Evolutionary conservation across 495 filamentous ascomycete species (phyloP).

Genomic region (Xylaria venustula): DNA sequence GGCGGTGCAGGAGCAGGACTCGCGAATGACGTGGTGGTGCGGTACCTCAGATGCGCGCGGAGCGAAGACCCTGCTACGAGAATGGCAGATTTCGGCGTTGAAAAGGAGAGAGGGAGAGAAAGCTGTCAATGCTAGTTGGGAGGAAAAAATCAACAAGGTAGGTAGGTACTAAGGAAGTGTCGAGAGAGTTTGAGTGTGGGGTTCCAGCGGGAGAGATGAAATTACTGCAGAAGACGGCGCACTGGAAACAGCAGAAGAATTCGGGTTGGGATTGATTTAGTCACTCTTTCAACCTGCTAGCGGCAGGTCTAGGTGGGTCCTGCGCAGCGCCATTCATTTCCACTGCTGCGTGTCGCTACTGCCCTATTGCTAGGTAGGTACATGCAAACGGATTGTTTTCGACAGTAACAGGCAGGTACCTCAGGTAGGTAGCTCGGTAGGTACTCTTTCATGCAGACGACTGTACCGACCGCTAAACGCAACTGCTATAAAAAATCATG

Average conservation of each 20-base stretch:
- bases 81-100: not conserved
- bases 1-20: too few relatives aligned
- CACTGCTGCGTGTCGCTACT: too few relatives aligned
- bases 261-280: slow-evolving; percentile 23
- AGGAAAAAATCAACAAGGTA: too few relatives aligned
- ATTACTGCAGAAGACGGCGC: slow-evolving; percentile 20
- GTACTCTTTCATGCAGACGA: too few relatives aligned
- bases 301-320: slow-evolving; percentile 12
- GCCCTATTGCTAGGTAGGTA: too few relatives aligned
- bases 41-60: not conserved
- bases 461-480: too few relatives aligned
- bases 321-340: not conserved
- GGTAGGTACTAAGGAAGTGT: too few relatives aligned
- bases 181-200: not conserved
- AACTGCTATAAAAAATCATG: too few relatives aligned
- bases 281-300: slow-evolving; percentile 30
- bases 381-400: too few relatives aligned
- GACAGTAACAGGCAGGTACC: too few relatives aligned
- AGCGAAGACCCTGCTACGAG: not conserved
- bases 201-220: slow-evolving; percentile 10
- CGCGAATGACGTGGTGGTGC: not conserved
- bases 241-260: slow-evolving; percentile 33
- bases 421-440: too few relatives aligned
- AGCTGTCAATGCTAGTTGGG: too few relatives aligned
- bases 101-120: not conserved